Evolutionary conservation across 805 yeast genomes (phyloP).

Genomic region (Candida dajiaensis): DNA sequence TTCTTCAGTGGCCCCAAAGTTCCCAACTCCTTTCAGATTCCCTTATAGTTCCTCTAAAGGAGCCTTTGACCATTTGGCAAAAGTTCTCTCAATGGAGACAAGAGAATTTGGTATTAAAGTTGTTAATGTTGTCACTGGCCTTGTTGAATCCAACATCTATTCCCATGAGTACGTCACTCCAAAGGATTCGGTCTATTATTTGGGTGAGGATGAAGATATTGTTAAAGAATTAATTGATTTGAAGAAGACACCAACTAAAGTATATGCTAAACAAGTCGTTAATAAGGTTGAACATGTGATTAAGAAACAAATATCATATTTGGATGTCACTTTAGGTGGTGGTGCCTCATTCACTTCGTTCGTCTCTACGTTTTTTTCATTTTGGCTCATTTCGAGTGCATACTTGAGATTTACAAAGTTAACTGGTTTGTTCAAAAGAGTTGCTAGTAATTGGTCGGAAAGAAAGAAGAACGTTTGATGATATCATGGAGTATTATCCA

Average conservation of each 20-base stretch:
- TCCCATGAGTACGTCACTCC: conserved; percentile 3
- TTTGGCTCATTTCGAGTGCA: background rate
- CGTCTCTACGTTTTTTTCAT: conserved; percentile 4
- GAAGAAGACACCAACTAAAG: conserved; percentile 25
- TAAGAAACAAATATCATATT: conserved; percentile 2
- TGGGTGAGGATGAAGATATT: conserved; percentile 4
- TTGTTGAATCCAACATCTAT: conserved; percentile 31
- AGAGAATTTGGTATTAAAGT: conserved; percentile 34
- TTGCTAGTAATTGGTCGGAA: background rate
- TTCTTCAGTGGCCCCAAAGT: conserved; percentile 28
- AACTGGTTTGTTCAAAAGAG: background rate
- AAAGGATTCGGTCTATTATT: conserved; percentile 12
- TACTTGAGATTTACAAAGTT: background rate
- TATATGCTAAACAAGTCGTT: conserved; percentile 34
- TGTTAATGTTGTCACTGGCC: conserved; percentile 34
- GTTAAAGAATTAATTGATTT: background rate
- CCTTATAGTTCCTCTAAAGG: conserved; percentile 34
- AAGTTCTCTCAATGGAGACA: conserved; percentile 30
- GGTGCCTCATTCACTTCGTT: conserved; percentile 6
- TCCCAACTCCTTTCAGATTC: conserved; percentile 30
- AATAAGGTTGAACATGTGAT: conserved; percentile 23
- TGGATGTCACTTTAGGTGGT: conserved; percentile 10
- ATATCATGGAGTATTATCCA: too few species aligned
- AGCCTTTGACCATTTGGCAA: conserved; percentile 33
- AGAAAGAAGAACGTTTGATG: background rate